A percentile compares a stretch with the other conserved stretches of the same genome.
Evolutionary conservation across 768 basidiomycete species (phyloP).

Genomic region (Lactarius vividus): DNA sequence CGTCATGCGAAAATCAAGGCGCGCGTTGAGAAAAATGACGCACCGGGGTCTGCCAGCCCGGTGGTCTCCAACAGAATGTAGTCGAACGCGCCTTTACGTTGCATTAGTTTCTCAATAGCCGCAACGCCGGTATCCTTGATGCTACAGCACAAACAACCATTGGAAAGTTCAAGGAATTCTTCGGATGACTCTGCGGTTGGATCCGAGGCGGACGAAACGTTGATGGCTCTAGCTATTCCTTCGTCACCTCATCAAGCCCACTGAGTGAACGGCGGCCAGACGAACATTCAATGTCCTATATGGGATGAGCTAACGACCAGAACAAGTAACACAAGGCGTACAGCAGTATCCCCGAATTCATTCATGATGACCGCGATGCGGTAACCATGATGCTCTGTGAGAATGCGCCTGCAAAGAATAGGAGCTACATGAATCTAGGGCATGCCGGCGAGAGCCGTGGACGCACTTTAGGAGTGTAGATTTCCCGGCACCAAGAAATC

Average conservation of each 20-base stretch:
- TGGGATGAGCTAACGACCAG: slow-evolving; percentile 27
- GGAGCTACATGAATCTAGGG: not conserved
- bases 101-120: slow-evolving; percentile 91
- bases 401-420: slow-evolving; percentile 59
- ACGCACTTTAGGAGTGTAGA: slow-evolving; percentile 82
- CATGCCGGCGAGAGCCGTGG: not conserved
- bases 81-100: slow-evolving; percentile 84
- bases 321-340: slow-evolving; percentile 37
- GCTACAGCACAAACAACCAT: slow-evolving; percentile 98
- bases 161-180: slow-evolving; percentile 89
- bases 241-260: slow-evolving; percentile 5
- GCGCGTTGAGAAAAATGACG: slow-evolving; percentile 14
- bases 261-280: not conserved
- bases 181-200: slow-evolving; percentile 65
- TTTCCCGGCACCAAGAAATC: slow-evolving; percentile 94
- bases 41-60: slow-evolving; percentile 93
- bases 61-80: slow-evolving; percentile 96
- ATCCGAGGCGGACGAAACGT: slow-evolving; percentile 66
- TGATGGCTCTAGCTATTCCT: slow-evolving; percentile 75
- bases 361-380: slow-evolving; percentile 98
- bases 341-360: slow-evolving; percentile 94
- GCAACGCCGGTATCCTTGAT: slow-evolving; percentile 92
- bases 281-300: slow-evolving; percentile 88
- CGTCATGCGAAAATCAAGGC: not conserved
- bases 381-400: slow-evolving; percentile 92